Percentiles rank a stretch among this genome's conserved stretches.
Conservation (phyloP, 2,329 filamentous ascomycete species). For the Nemania diffusa region DNA sequence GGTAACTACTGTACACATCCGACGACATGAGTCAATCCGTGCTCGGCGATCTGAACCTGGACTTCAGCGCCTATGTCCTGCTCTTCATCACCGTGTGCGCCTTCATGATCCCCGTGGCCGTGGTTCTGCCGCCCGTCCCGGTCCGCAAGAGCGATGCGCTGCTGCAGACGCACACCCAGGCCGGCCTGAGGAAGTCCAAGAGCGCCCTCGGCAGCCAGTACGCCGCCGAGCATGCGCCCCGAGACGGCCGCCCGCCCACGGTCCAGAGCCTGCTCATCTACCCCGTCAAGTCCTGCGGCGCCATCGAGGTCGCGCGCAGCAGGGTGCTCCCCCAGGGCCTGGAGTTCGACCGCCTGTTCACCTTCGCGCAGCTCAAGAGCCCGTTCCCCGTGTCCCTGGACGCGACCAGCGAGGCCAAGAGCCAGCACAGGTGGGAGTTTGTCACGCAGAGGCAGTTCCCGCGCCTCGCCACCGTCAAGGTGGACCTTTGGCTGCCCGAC, state of each 20-base stretch:
- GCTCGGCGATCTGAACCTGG: conserved; percentile 40
- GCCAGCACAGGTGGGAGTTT: conserved; percentile 71
- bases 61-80: conserved; percentile 42
- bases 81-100: conserved; percentile 50
- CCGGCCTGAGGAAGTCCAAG: conserved; percentile 55
- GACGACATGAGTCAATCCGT: conserved; percentile 33
- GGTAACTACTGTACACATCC: neutral
- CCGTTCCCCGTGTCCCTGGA: conserved; percentile 57
- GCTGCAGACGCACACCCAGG: conserved; percentile 62
- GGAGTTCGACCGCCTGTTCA: conserved; percentile 83
- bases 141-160: conserved; percentile 65
- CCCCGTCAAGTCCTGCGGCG: conserved; percentile 83
- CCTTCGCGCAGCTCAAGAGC: conserved; percentile 75
- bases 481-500: conserved; percentile 77
- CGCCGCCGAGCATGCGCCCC: conserved; percentile 37
- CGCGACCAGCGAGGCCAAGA: conserved; percentile 49
- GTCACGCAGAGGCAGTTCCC: conserved; percentile 77
- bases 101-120: conserved; percentile 64
- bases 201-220: conserved; percentile 52
- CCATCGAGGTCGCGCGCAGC: conserved; percentile 75
- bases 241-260: conserved; percentile 38
- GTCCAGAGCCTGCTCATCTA: conserved; percentile 79
- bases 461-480: conserved; percentile 74
- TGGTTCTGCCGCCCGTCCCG: conserved; percentile 65
- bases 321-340: conserved; percentile 76